A percentile compares a stretch with the other conserved stretches of the same genome.
phyloP scores from a whole-genome alignment of 495 filamentous ascomycete species.

The Hypoxylon lienhwacheense region DNA sequence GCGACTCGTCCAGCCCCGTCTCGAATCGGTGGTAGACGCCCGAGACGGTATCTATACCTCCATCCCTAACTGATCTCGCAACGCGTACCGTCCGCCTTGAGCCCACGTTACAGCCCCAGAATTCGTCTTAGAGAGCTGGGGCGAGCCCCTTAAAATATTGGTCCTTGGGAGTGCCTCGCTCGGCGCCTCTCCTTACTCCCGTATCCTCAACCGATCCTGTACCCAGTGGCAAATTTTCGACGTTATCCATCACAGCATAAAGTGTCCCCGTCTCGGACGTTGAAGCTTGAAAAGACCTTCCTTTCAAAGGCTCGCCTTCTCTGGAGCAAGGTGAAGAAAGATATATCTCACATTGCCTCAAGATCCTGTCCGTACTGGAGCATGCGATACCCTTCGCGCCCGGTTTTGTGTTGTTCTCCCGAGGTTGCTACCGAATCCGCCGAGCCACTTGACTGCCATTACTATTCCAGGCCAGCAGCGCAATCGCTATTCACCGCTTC shows the following conservation, averaged over 20 bases:
- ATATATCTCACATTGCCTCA: slow-evolving; percentile 24
- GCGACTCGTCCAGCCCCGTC: slow-evolving; percentile 28
- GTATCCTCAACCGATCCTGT: slow-evolving; percentile 1
- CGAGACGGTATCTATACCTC: slow-evolving; percentile 27
- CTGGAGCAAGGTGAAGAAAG: slow-evolving; percentile 19
- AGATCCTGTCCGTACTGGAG: slow-evolving; percentile 29
- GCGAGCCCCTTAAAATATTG: slow-evolving; percentile 25
- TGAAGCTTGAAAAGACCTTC: slow-evolving; percentile 8
- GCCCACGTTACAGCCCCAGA: slow-evolving; percentile 33
- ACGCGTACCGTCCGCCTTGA: slow-evolving; percentile 23
- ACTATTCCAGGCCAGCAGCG: slow-evolving; percentile 33
- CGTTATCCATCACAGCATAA: slow-evolving; percentile 24
- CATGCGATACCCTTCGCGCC: slow-evolving; percentile 32
- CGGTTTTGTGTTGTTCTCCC: slow-evolving; percentile 29
- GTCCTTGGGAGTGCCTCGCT: slow-evolving; percentile 23
- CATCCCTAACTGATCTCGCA: slow-evolving; percentile 21
- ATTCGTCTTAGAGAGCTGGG: slow-evolving; percentile 35
- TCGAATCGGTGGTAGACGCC: slow-evolving; percentile 32
- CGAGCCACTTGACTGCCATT: slow-evolving; percentile 33
- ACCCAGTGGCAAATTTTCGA: slow-evolving; percentile 24
- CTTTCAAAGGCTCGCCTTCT: slow-evolving; percentile 17
- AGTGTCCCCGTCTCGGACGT: slow-evolving; percentile 20
- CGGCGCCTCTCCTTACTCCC: slow-evolving; percentile 26
- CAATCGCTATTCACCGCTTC: slow-evolving; percentile 31
- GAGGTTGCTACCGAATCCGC: slow-evolving; percentile 32